Evolutionary conservation across 345 rosid species (phyloP), one percentile per base, ranked within the genome.

Genomic region (Hevea brasiliensis): DNA sequence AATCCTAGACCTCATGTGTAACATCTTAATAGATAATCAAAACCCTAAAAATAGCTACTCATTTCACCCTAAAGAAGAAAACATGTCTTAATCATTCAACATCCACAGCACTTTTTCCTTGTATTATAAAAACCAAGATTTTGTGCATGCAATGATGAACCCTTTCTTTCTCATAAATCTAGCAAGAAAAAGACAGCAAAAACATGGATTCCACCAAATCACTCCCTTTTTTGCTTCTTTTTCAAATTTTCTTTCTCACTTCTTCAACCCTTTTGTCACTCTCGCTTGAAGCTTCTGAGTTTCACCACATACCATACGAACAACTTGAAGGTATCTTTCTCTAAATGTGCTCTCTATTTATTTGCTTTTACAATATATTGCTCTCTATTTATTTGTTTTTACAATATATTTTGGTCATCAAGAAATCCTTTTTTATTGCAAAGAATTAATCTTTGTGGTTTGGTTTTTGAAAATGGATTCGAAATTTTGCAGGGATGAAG

Each of bases 1-100:
- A 12, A 51, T 45, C 48, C 70, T 26, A 66, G 3, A 65, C 54
- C 69, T 44, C 27, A 26, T 7, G 8, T 66, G 56, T 51, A 50
- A 67, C 60, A 32, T 67, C 59, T 51, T 67, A 67, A 51, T 40
- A 27, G 20, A 67, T 67, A 11, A 50, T 14, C 15, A 47, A n/a
- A 67, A 67, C 56, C 71, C 42, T 4, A 67, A 67, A 67, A 51
- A 50, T 67, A 67, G 71, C 42, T 51, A 51, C n/a, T 14, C 5
- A 50, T 50, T 29, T 40, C 54, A 66, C 57, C 70, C 27, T 48
- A 66, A 66, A 47, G 4, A 47, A 66, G 70, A 66, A 66, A 47
- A 47, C 12, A 50, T 9, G 4, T 50, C 57, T 20, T 67, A 3
- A 20, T 48, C 59, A 9, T 51, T 40, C 26, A 44, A 42, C 37